Base-by-base conservation (phyloP, 2,329 filamentous ascomycete species). In the Beauveria asiatica region DNA sequence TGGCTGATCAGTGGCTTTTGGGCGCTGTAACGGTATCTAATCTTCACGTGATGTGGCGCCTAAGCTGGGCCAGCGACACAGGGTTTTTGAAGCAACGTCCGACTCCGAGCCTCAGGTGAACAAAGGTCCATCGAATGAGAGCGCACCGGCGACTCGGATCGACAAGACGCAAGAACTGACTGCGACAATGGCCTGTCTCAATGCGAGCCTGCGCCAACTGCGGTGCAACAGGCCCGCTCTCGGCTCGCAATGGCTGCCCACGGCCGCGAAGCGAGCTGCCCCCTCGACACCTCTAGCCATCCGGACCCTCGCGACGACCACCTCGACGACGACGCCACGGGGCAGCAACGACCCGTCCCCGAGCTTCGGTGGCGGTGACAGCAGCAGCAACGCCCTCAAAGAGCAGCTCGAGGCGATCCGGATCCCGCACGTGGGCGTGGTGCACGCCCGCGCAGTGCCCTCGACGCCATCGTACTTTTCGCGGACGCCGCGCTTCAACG, bases 381-480 rank as follows among this genome's bases (percentile, higher is more conserved):
- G 33, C 25, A 44, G 37, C 54, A 59, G 63, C 41, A 66, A 61
- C 61, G 61, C 62, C 41, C 17, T 63, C 50, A 54, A 56, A 30
- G 54, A 64, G 25, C 53, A 64, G 16, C 54, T 64, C 16, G 66
- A 73, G 30, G 51, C 67, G 19, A 62, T 70, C 27, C 62, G 66
- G 16, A 64, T 70, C 0, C 70, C 73, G 1, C 70, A 73, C n/a
- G 62, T 69, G 11, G 69, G 69, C 48, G 64, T 74, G 30, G 65
- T 68, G 27, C 81, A 84, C 65, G 86, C 89, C 57, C 90, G 94
- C 65, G 79, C 95, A 23, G 78, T 97, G 41, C 94, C 94, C 21
- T 81, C 82, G 27, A 96, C 92, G 41, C 87, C 90, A 3, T 94
- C 93, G n/a, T 99, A 99, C 76, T 99, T 97, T 78, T 92, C 91